Evolutionary conservation across 2,329 filamentous ascomycete genomes (phyloP), one percentile per base, ranked within the genome.

Genomic region (Cladorrhinum sp.): DNA sequence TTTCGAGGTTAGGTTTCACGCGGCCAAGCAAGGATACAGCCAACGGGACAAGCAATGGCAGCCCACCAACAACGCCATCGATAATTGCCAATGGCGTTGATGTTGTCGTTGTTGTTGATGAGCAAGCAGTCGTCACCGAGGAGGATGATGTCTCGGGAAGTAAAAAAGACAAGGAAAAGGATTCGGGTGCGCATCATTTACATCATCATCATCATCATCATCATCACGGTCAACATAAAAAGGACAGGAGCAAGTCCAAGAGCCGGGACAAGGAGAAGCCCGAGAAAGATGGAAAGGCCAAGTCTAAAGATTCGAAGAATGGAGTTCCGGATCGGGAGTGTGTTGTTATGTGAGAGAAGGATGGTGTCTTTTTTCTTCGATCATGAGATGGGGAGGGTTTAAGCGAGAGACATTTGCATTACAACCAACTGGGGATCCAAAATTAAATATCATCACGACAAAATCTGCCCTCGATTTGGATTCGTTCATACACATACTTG

Each of bases 1-100:
- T 87, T 70, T 80, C 79, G 16, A 79, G 82, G n/a, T 72, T 85
- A 3, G 80, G 80, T 0, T 76, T 85, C 6, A 79, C 80, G 67
- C 80, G 79, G 55, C 67, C 77, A 8, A 83, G 80, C 73, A 82
- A 77, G 67, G 83, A 86, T 61, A 76, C 74, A 0, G 68, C 78
- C 59, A 73, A 74, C 36, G 75, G 76, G 53, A 46, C 54, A 21
- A 46, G 36, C 5, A 57, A 57, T 16, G 54, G 54, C 5, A 49
- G 54, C 26, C 24, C 50, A 55, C 30, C 42, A 55, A 30, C 42
- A 18, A 46, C 49, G 55, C 24, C 42, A 57, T 23, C 49, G 18
- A 42, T 10, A 42, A 36, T 50, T 16, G 23, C 23, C 39, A 49
- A 36, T 46, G 52, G n/a, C 54, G 26, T 9, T 28, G 26, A 28